A percentile compares a stretch with the other conserved stretches of the same genome.
These are phyloP conservation scores for Phascolomyces articulosus DNA, from an alignment of 371 early-diverging fungal species.

Conservation along the genomic window DNA sequence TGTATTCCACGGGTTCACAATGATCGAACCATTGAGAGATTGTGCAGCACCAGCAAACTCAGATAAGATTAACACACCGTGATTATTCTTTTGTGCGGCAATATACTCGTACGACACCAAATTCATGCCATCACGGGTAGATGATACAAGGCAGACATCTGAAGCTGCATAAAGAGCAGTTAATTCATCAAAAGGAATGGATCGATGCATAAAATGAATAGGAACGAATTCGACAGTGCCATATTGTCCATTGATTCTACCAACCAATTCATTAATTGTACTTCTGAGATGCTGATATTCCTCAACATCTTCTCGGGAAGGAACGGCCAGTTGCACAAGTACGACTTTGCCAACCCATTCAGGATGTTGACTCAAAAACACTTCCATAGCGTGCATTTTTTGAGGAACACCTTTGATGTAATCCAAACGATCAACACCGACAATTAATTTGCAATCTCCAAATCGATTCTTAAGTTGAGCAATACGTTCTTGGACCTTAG, in stretches of 20 bases:
- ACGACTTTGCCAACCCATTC: slow-evolving; percentile 95
- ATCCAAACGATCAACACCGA: slow-evolving; percentile 99
- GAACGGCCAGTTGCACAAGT: slow-evolving; percentile 98
- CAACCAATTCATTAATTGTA: slow-evolving; percentile 95
- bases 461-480: slow-evolving; percentile 83
- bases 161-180: slow-evolving; percentile 95
- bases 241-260: slow-evolving; percentile 95
- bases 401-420: slow-evolving; percentile 99
- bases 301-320: slow-evolving; percentile 95
- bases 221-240: slow-evolving; percentile 96
- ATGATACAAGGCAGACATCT: slow-evolving; percentile 97
- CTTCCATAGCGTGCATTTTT: slow-evolving; percentile 94
- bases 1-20: slow-evolving; percentile 99
- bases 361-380: slow-evolving; percentile 89
- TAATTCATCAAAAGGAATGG: slow-evolving; percentile 94
- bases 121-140: slow-evolving; percentile 99
- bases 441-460: slow-evolving; percentile 87
- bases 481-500: slow-evolving; percentile 76
- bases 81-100: slow-evolving; percentile 89
- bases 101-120: slow-evolving; percentile 98
- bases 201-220: slow-evolving; percentile 98
- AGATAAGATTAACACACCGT: slow-evolving; percentile 96
- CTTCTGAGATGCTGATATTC: slow-evolving; percentile 94
- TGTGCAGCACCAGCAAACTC: slow-evolving; percentile 99
- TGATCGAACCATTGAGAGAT: slow-evolving; percentile 94